phyloP scores from a whole-genome alignment of 345 rosid species.

The Trapa incisa region DNA sequence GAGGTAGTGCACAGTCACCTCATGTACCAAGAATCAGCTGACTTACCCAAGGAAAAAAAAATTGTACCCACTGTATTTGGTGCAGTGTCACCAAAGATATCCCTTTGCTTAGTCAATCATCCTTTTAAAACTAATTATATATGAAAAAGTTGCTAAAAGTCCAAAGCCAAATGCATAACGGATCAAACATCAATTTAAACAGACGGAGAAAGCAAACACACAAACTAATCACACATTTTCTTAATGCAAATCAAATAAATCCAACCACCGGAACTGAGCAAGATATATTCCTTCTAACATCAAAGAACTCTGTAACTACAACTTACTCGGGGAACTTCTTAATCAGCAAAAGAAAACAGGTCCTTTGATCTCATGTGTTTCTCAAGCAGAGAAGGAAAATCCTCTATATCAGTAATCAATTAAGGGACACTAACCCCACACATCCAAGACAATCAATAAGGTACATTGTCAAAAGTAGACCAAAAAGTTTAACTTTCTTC shows the following conservation, averaged over 20 bases:
- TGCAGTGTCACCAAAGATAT: not conserved
- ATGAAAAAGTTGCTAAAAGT: not conserved
- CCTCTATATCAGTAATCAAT: not conserved
- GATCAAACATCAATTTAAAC: not conserved
- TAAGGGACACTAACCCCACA: not conserved
- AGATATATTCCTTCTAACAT: not conserved
- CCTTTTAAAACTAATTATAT: not conserved
- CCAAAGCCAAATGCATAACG: too few relatives aligned
- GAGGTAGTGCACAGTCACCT: too few relatives aligned
- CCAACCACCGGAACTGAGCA: not conserved
- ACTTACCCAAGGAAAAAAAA: not conserved
- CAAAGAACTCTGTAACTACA: not conserved
- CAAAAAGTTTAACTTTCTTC: not conserved
- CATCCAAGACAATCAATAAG: not conserved
- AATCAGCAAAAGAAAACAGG: not conserved
- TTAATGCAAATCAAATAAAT: too few relatives aligned
- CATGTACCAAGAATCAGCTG: not conserved
- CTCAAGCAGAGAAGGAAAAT: not conserved
- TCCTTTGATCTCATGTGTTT: not conserved
- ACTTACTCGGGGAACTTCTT: not conserved
- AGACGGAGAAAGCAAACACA: not conserved
- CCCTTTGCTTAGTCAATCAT: not conserved
- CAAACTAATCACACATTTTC: too few relatives aligned
- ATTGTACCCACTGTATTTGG: too few relatives aligned
- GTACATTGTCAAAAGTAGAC: too few relatives aligned